These are phyloP conservation scores for Suhomyces canberraensis DNA, from an alignment of 805 yeast genomes.

Conservation along the genomic window DNA sequence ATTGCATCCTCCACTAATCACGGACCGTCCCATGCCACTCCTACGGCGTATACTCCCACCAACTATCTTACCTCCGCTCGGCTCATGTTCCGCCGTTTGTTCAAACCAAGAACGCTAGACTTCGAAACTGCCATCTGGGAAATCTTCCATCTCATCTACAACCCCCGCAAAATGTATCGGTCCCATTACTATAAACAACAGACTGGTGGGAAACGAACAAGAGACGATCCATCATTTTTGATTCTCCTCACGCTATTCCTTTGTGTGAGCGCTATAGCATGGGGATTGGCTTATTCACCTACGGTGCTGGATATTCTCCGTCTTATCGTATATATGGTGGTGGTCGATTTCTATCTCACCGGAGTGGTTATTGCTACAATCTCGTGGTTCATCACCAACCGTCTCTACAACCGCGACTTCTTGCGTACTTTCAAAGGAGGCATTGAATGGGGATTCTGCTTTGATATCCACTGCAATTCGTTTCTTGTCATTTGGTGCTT, in stretches of 20 bases:
- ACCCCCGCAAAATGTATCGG: constrained; percentile 80
- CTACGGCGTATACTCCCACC: no score
- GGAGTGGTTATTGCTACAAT: constrained; percentile 70
- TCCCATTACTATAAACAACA: constrained; percentile 74
- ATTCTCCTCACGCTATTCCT: constrained; percentile 66
- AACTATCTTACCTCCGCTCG: neutral
- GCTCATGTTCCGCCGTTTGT: constrained; percentile 34
- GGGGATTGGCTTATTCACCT: constrained; percentile 85
- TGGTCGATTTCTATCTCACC: constrained; percentile 71
- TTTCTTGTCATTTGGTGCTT: constrained; percentile 76
- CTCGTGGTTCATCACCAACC: constrained; percentile 71
- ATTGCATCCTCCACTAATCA: no score
- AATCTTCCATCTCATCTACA: constrained; percentile 64
- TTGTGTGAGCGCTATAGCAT: constrained; percentile 73
- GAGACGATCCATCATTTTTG: constrained; percentile 91
- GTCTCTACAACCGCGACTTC: constrained; percentile 46
- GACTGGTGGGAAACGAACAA: constrained; percentile 58
- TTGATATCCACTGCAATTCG: constrained; percentile 92
- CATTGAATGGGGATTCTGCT: constrained; percentile 92
- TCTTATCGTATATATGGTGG: constrained; percentile 77
- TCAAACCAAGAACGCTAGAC: constrained; percentile 79
- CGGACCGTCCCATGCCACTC: neutral
- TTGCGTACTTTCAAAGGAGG: constrained; percentile 27
- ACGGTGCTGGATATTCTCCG: constrained; percentile 56
- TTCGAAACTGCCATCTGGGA: constrained; percentile 95